Evolutionary conservation across 495 filamentous ascomycete species (phyloP).

Genomic region (Pyrenopolyporus hunteri): DNA sequence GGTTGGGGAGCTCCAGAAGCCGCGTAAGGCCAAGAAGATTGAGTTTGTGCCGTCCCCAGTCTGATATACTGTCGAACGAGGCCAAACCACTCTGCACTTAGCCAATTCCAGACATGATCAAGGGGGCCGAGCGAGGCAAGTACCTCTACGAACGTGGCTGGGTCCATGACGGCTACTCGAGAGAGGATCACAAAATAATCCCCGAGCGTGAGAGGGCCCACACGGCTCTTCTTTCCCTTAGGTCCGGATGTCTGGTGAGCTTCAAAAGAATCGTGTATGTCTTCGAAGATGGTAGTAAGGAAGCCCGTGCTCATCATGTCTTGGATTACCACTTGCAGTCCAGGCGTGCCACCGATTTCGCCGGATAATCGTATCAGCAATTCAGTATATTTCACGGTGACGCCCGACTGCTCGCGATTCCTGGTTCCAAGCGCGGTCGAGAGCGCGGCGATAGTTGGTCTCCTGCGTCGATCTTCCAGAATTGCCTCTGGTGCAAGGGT

Average conservation of each 20-base stretch:
- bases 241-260: conserved; percentile 80
- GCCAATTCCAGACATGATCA: conserved; percentile 69
- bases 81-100: conserved; percentile 84
- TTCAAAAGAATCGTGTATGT: conserved; percentile 72
- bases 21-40: conserved; percentile 81
- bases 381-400: conserved; percentile 71
- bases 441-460: conserved; percentile 63
- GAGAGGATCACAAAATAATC: conserved; percentile 87
- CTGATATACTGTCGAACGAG: conserved; percentile 83
- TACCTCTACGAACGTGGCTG: conserved; percentile 67
- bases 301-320: conserved; percentile 73
- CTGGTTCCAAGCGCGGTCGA: conserved; percentile 62
- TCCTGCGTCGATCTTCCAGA: conserved; percentile 67
- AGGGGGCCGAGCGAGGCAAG: conserved; percentile 50
- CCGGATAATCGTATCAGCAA: conserved; percentile 72
- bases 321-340: conserved; percentile 66
- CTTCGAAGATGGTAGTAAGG: conserved; percentile 68
- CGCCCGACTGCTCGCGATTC: conserved; percentile 68
- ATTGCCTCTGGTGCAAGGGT: conserved; percentile 77
- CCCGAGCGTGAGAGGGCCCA: conserved; percentile 73
- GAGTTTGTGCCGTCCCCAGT: conserved; percentile 77
- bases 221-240: conserved; percentile 62
- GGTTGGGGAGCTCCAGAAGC: conserved; percentile 70
- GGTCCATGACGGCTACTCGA: conserved; percentile 73
- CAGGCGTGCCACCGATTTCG: conserved; percentile 68